These are phyloP conservation scores for Rhynchospora pubera DNA, from an alignment of 176 grass and related monocot genomes.

Conservation along the genomic window DNA sequence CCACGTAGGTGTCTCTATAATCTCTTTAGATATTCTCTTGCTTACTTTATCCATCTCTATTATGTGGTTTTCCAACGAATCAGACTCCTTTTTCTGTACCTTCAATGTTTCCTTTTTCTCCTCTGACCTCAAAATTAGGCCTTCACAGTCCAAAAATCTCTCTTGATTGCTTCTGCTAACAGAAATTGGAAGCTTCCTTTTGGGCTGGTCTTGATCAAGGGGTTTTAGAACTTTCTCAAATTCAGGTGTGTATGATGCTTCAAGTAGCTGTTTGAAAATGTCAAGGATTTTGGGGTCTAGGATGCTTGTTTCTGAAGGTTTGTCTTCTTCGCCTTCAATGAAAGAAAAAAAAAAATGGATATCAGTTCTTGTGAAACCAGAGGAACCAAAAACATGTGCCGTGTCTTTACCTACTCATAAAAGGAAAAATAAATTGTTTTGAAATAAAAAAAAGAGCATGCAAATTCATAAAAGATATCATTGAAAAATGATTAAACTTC, in stretches of 20 bases:
- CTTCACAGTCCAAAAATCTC: conserved; percentile 12
- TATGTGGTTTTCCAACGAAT: not conserved
- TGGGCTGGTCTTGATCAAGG: not conserved
- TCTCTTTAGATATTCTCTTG: conserved; percentile 10
- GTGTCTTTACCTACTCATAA: not conserved
- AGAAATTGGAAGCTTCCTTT: not conserved
- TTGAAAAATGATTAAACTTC: not conserved
- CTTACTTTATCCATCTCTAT: conserved; percentile 6
- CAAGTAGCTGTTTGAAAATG: conserved; percentile 53
- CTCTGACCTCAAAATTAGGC: not conserved
- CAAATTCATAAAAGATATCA: not conserved
- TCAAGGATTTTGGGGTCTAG: conserved; percentile 36
- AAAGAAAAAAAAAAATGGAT: not conserved
- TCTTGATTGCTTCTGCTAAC: not conserved
- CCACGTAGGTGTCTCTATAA: conserved; percentile 6
- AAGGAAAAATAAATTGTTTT: not conserved
- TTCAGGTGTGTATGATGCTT: conserved; percentile 46
- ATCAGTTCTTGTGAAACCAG: not conserved
- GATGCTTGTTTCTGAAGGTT: not conserved
- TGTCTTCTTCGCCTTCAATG: conserved; percentile 25
- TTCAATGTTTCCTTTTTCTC: conserved; percentile 8
- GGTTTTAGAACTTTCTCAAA: conserved; percentile 7
- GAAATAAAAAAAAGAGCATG: not conserved
- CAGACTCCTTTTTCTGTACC: not conserved
- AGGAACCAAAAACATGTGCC: not conserved